A percentile compares a stretch with the other conserved stretches of the same genome.
Evolutionary conservation across 345 rosid genomes (phyloP).

Genomic region (Noccaea bulbosa): DNA sequence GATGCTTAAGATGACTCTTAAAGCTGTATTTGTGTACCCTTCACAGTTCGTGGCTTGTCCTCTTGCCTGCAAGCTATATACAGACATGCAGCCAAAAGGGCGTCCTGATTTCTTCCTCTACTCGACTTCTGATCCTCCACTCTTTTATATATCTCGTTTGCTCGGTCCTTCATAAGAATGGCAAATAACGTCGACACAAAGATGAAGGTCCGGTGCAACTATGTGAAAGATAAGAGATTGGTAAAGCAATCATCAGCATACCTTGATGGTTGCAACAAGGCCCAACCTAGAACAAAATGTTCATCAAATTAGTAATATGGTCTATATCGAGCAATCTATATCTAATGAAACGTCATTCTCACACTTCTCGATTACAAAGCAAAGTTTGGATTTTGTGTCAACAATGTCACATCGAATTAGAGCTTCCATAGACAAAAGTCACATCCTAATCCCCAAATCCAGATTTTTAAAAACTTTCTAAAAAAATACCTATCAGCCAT

Average conservation of each 20-base stretch:
- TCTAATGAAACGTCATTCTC: neutral
- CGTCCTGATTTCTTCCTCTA: conserved; percentile 98
- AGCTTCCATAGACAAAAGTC: neutral
- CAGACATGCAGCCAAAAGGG: conserved; percentile 95
- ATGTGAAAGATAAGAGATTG: neutral
- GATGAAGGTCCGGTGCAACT: neutral
- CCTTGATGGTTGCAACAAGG: conserved; percentile 97
- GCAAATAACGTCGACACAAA: conserved; percentile 19
- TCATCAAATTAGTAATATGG: conserved; percentile 18
- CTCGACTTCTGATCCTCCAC: conserved; percentile 97
- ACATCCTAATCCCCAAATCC: conserved; percentile 36
- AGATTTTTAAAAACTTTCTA: conserved; percentile 53
- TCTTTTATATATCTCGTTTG: conserved; percentile 93
- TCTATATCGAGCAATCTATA: neutral
- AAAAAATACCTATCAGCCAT: conserved; percentile 78
- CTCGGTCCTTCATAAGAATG: conserved; percentile 68
- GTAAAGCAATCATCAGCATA: conserved; percentile 24
- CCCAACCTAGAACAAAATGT: conserved; percentile 71
- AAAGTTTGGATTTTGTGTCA: neutral
- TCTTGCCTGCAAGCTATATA: conserved; percentile 98
- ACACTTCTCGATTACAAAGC: neutral
- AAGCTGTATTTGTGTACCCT: conserved; percentile 61
- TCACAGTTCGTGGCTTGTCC: conserved; percentile 93
- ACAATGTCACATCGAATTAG: neutral
- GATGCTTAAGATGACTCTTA: conserved; percentile 46